Evolutionary conservation across 2,329 filamentous ascomycete species (phyloP).

Genomic region (Thielaviopsis populi): DNA sequence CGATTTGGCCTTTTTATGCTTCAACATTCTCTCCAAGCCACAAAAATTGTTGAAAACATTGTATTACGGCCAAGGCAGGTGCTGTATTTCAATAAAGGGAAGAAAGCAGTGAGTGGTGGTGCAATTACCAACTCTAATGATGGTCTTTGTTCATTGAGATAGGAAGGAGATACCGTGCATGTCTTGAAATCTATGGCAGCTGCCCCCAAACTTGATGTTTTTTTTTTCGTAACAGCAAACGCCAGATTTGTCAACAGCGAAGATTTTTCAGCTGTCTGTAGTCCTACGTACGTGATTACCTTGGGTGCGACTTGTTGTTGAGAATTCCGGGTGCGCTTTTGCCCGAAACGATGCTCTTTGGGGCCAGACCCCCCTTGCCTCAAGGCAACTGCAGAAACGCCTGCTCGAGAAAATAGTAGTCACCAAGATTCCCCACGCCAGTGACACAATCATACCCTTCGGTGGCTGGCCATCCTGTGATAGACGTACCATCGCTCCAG

Average conservation of each 20-base stretch:
- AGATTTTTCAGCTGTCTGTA: neutral
- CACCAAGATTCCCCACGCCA: conserved; percentile 33
- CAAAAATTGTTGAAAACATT: neutral
- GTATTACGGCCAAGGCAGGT: neutral
- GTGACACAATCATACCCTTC: conserved; percentile 35
- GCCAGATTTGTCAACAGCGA: neutral
- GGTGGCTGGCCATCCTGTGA: conserved; percentile 31
- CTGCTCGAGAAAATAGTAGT: conserved; percentile 28
- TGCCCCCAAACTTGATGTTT: neutral
- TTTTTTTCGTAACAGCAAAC: neutral
- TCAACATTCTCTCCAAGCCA: neutral
- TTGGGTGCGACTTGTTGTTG: neutral
- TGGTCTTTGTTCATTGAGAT: neutral
- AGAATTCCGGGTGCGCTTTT: neutral
- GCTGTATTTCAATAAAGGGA: neutral
- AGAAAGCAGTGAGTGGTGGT: neutral
- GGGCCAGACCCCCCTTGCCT: neutral
- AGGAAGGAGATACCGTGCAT: neutral
- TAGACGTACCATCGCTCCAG: conserved; percentile 23
- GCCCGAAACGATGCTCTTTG: neutral
- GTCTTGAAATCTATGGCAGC: neutral
- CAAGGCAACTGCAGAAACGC: conserved; percentile 21
- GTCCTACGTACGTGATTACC: neutral
- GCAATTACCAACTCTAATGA: neutral
- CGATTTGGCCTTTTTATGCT: neutral